Percentiles rank a stretch among this genome's conserved stretches.
Evolutionary conservation across 208 protist species (phyloP).

Genomic region (Leishmania mexicana): DNA sequence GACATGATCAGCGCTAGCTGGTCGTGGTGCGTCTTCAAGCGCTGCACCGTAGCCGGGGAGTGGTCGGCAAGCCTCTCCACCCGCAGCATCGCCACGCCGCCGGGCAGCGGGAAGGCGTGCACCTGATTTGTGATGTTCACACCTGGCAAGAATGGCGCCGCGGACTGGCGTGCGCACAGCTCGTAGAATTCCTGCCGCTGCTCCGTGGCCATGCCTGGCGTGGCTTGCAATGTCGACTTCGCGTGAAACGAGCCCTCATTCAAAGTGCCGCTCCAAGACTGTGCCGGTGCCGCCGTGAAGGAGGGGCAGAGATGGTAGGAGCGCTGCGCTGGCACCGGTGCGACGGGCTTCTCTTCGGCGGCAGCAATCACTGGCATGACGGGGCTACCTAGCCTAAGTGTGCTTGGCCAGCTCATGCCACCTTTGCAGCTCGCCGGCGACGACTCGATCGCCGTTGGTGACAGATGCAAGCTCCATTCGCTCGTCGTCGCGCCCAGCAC

Average conservation of each 20-base stretch:
- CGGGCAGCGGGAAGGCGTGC: constrained; percentile 12
- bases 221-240: neutral
- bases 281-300: neutral
- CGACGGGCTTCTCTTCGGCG: neutral
- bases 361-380: neutral
- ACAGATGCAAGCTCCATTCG: too few relatives aligned
- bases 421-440: too few relatives aligned
- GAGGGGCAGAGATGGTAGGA: neutral
- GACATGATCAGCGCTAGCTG: constrained; percentile 13
- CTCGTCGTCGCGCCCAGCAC: neutral
- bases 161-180: constrained; percentile 31
- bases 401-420: neutral
- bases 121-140: constrained; percentile 23
- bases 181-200: constrained; percentile 42
- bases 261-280: neutral
- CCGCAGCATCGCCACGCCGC: constrained; percentile 22
- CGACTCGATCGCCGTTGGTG: too few relatives aligned
- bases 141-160: constrained; percentile 22
- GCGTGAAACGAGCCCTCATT: neutral
- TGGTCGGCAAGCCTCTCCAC: constrained; percentile 13
- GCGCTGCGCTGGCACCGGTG: neutral
- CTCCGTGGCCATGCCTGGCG: constrained; percentile 6
- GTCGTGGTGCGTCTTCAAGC: constrained; percentile 10
- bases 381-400: neutral
- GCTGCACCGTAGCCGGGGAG: neutral